These are phyloP conservation scores for Pittosporum tobira DNA, from an alignment of 129 eudicot genomes.

Conservation along the genomic window DNA sequence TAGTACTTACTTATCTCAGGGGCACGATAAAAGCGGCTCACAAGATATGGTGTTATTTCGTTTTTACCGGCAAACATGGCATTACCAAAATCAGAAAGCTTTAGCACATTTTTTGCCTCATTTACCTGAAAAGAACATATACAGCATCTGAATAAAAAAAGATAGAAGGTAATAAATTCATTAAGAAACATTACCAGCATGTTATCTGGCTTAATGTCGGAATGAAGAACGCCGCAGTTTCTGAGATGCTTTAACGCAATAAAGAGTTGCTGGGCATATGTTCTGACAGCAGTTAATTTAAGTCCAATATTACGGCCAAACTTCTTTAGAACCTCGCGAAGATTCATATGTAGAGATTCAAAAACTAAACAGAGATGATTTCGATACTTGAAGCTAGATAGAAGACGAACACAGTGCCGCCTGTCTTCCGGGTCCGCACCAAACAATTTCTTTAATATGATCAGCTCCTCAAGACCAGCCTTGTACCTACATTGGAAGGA, in stretches of 20 bases:
- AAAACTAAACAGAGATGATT: conserved; percentile 63
- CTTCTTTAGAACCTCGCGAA: conserved; percentile 55
- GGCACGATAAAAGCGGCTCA: conserved; percentile 66
- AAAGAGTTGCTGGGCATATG: conserved; percentile 56
- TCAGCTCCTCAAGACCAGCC: conserved; percentile 56
- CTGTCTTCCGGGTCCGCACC: conserved; percentile 53
- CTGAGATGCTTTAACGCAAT: conserved; percentile 51
- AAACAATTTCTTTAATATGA: conserved; percentile 46
- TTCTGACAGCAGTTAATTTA: conserved; percentile 57
- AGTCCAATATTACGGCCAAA: conserved; percentile 71
- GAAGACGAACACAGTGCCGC: conserved; percentile 55
- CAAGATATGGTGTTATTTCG: conserved; percentile 59
- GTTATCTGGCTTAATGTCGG: conserved; percentile 64
- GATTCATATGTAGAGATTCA: conserved; percentile 71
- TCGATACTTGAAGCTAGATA: conserved; percentile 51
- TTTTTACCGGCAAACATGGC: conserved; percentile 75
- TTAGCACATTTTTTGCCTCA: conserved; percentile 53
- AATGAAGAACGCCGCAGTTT: conserved; percentile 58
- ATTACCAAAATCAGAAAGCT: conserved; percentile 62
- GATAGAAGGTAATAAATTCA: neutral
- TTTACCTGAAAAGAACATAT: conserved; percentile 28
- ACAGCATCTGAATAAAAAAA: neutral
- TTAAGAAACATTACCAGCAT: conserved; percentile 34
- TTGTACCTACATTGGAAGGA: conserved; percentile 41
- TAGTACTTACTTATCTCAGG: conserved; percentile 53